Base-by-base conservation (phyloP, 768 basidiomycete genomes). In the Gloeophyllum trabeum region DNA sequence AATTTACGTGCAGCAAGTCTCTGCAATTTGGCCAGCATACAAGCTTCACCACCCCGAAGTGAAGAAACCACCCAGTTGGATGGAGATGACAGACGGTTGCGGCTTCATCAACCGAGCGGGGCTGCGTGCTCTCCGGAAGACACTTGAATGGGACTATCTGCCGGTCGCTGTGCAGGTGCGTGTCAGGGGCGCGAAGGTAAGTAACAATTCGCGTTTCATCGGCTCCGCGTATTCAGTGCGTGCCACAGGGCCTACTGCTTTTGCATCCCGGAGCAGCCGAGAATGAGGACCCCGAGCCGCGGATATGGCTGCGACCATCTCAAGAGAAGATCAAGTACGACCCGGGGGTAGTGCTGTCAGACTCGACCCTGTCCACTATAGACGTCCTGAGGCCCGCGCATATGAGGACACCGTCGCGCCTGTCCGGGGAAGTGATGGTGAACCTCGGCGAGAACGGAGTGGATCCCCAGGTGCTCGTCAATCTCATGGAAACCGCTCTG, bases 51-150 rank as follows among this genome's bases (percentile, higher is more conserved):
- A 32, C 16, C 28, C 28, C 10, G 28, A 32, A 32, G 28, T 32
- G 12, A 44, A 47, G 1, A 58, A 63, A 39, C 48, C 42, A 1
- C 50, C 56, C 0, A 51, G 48, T 20, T 55, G 59, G 34, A 54
- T 55, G 51, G 51, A 47, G 5, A 73, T 83, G 63, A 86, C 84
- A 0, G 85, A 87, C 51, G 85, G 85, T 0, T 83, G 81, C 56
- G 83, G 85, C 0, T 63, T 74, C 21, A 76, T 84, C 2, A 87
- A 82, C 50, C 67, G 65, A 7, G 63, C 72, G 0, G 76, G 69
- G 0, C 57, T 81, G 20, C 37, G 46, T 4, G 3, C 14, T 4
- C 40, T 61, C 4, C 41, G 50, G 21, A 34, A 50, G 4, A 41
- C 41, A n/a, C 42, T 58, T 14, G 41, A 16, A 0, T 60, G 56